Evolutionary conservation across 495 filamentous ascomycete species (phyloP).

Genomic region (Terfezia claveryi): DNA sequence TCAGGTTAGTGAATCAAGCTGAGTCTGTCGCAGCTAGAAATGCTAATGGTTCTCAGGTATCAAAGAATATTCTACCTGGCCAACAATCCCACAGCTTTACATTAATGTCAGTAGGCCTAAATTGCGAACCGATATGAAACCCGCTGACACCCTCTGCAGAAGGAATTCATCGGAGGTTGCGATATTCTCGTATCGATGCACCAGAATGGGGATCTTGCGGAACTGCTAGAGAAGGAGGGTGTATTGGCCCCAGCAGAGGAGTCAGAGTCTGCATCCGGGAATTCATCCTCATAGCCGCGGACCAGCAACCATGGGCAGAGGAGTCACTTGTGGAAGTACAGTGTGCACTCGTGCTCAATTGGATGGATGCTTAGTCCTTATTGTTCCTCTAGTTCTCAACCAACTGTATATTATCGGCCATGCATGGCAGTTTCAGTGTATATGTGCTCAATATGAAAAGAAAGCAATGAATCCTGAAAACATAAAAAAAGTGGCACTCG

Average conservation of each 20-base stretch:
- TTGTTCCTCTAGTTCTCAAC: no score
- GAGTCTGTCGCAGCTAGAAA: not conserved
- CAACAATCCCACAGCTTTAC: constrained; percentile 93
- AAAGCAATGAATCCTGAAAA: no score
- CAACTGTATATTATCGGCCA: no score
- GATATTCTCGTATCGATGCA: constrained; percentile 97
- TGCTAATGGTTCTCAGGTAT: constrained; percentile 37
- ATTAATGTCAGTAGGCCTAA: constrained; percentile 27
- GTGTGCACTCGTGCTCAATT: no score
- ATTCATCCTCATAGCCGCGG: no score
- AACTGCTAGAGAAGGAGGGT: constrained; percentile 71
- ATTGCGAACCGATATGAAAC: not conserved
- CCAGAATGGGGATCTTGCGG: constrained; percentile 81
- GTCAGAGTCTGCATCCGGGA: not conserved
- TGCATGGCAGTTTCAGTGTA: no score
- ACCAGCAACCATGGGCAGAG: no score
- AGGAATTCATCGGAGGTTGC: constrained; percentile 90
- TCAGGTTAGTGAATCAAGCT: constrained; percentile 36
- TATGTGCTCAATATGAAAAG: no score
- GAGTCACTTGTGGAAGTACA: no score
- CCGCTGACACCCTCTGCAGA: constrained; percentile 16
- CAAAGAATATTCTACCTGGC: constrained; percentile 98
- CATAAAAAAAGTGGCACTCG: no score
- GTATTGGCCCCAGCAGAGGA: constrained; percentile 37
- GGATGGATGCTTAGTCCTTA: no score